Percentiles rank a stretch among this genome's conserved stretches.
These are phyloP conservation scores for Coniferiporia sulphurascens DNA, from an alignment of 1,284 basidiomycete species.

Conservation along the genomic window DNA sequence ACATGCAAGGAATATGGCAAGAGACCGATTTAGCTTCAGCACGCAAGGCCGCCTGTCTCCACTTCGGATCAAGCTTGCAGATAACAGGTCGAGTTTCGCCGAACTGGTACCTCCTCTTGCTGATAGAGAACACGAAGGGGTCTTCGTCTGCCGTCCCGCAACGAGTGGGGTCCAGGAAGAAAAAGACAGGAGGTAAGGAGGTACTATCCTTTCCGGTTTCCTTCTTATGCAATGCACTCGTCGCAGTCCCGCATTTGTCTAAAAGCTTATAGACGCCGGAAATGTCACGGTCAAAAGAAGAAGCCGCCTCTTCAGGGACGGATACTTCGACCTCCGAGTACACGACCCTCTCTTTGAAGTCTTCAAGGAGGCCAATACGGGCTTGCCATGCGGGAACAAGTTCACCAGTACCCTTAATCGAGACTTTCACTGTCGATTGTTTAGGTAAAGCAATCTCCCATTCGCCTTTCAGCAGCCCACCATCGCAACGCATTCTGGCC, in stretches of 20 bases:
- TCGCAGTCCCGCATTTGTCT: slow-evolving; percentile 87
- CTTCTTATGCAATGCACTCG: slow-evolving; percentile 78
- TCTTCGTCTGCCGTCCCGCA: slow-evolving; percentile 71
- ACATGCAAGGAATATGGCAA: slow-evolving; percentile 60
- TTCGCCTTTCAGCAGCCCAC: slow-evolving; percentile 58
- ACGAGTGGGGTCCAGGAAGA: slow-evolving; percentile 82
- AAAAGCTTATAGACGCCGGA: slow-evolving; percentile 77
- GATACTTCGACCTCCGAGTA: slow-evolving; percentile 64
- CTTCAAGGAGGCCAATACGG: slow-evolving; percentile 70
- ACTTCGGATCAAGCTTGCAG: slow-evolving; percentile 63
- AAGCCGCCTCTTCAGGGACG: slow-evolving; percentile 45
- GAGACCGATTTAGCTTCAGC: slow-evolving; percentile 42
- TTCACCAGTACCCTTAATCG: slow-evolving; percentile 63
- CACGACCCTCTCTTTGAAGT: slow-evolving; percentile 63
- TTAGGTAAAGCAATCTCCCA: slow-evolving; percentile 86
- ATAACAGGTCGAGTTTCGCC: slow-evolving; percentile 75
- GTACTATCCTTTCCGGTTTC: slow-evolving; percentile 37
- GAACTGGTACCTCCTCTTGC: slow-evolving; percentile 73
- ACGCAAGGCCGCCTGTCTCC: slow-evolving; percentile 64
- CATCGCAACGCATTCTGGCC: slow-evolving; percentile 64
- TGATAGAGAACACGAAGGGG: slow-evolving; percentile 78
- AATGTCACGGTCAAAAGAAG: slow-evolving; percentile 73
- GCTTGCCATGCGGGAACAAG: slow-evolving; percentile 83
- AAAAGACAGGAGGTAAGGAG: slow-evolving; percentile 61
- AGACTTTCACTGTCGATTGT: slow-evolving; percentile 48